Conservation (phyloP, 495 filamentous ascomycete species). For the Talaromyces wortmannii region DNA sequence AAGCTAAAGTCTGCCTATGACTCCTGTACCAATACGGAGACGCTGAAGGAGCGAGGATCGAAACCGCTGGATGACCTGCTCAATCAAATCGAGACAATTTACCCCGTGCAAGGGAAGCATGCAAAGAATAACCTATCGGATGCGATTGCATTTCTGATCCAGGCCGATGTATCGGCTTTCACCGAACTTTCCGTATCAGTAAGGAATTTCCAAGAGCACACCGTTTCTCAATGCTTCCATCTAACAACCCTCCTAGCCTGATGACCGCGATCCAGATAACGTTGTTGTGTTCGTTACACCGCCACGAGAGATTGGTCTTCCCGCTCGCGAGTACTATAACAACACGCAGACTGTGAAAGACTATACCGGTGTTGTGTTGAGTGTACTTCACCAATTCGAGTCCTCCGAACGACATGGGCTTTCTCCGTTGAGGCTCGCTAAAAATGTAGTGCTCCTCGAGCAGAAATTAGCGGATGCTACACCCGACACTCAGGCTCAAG, state of each 20-base stretch:
- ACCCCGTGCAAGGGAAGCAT: constrained; percentile 27
- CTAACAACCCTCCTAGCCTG: constrained; percentile 26
- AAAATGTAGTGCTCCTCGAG: constrained; percentile 51
- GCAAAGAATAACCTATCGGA: constrained; percentile 39
- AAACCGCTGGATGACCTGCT: constrained; percentile 46
- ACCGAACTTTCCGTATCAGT: constrained; percentile 40
- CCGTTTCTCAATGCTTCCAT: neutral
- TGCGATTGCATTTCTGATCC: constrained; percentile 46
- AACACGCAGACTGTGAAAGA: constrained; percentile 44
- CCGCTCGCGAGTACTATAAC: constrained; percentile 59
- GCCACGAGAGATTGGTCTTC: constrained; percentile 48
- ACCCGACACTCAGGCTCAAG: constrained; percentile 48
- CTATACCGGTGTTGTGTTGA: constrained; percentile 44
- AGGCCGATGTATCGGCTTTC: constrained; percentile 43
- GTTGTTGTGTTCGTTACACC: constrained; percentile 50
- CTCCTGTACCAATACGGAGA: constrained; percentile 56
- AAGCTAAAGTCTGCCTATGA: constrained; percentile 57
- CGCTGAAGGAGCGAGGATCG: constrained; percentile 45
- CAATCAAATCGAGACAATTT: constrained; percentile 43
- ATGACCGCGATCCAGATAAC: constrained; percentile 60
- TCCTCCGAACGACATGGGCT: neutral
- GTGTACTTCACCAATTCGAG: constrained; percentile 22
- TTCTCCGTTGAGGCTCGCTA: constrained; percentile 19
- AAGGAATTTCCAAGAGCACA: constrained; percentile 12
- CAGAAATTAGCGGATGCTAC: constrained; percentile 52